phyloP scores from a whole-genome alignment of 345 rosid genomes.

The Camelina laxa region DNA sequence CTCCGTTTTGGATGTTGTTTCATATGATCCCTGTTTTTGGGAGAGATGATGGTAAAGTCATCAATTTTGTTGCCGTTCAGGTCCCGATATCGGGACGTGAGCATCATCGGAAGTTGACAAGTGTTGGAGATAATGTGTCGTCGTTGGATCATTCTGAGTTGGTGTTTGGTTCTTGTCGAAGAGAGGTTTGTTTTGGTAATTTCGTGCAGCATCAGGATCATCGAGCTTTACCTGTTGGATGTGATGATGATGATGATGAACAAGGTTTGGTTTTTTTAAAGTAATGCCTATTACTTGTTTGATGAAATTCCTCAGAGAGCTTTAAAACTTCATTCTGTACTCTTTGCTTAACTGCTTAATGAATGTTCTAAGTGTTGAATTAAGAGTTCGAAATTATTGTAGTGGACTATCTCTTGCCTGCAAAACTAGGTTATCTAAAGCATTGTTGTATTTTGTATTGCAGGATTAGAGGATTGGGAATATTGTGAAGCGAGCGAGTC shows the following conservation, averaged over 20 bases:
- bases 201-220: slow-evolving; percentile 53
- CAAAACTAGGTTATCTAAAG: not conserved
- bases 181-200: slow-evolving; percentile 71
- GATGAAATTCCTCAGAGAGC: slow-evolving; percentile 27
- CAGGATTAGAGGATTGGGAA: slow-evolving; percentile 66
- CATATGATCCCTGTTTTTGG: slow-evolving; percentile 73
- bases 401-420: no score
- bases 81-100: slow-evolving; percentile 57
- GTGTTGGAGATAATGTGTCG: slow-evolving; percentile 50
- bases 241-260: slow-evolving; percentile 35
- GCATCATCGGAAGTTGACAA: slow-evolving; percentile 38
- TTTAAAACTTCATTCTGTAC: not conserved
- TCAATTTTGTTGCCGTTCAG: slow-evolving; percentile 86
- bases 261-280: slow-evolving; percentile 36
- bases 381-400: not conserved
- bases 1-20: slow-evolving; percentile 93
- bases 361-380: not conserved
- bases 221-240: slow-evolving; percentile 49
- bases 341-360: not conserved
- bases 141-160: slow-evolving; percentile 48
- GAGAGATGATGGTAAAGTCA: slow-evolving; percentile 62
- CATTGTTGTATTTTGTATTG: slow-evolving; percentile 34
- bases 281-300: slow-evolving; percentile 2
- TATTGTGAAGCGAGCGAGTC: slow-evolving; percentile 73
- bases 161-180: slow-evolving; percentile 76